Evolutionary conservation across 441 rosid species (phyloP).

Genomic region (Rhodomyrtus psidioides): DNA sequence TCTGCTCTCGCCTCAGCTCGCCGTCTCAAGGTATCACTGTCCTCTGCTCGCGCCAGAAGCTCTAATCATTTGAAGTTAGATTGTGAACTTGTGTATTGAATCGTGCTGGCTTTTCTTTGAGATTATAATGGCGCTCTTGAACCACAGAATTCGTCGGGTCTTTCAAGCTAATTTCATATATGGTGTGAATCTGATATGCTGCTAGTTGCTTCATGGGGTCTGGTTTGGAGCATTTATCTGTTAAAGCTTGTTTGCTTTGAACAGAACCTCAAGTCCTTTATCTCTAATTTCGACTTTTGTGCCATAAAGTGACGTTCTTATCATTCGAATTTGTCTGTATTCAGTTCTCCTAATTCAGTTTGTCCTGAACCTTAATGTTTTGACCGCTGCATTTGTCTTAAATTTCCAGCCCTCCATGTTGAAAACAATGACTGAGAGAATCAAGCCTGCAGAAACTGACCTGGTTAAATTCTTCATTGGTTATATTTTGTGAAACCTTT

Average conservation of each 20-base stretch:
- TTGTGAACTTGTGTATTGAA: too few species aligned
- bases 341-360: neutral
- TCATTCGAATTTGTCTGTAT: neutral
- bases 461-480: neutral
- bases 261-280: neutral
- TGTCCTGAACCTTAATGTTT: neutral
- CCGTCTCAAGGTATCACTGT: too few species aligned
- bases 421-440: neutral
- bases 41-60: too few species aligned
- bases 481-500: too few species aligned
- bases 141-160: too few species aligned
- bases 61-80: too few species aligned
- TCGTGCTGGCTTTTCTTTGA: too few species aligned
- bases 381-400: neutral
- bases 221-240: neutral
- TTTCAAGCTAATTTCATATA: too few species aligned
- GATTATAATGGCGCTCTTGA: too few species aligned
- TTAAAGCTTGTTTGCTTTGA: neutral
- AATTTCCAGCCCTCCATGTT: neutral
- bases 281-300: neutral
- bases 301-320: neutral
- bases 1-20: too few species aligned
- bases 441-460: constrained; percentile 12
- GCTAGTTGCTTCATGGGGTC: neutral
- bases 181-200: neutral